phyloP scores from a whole-genome alignment of 305 asterid genomes.

The Fraxinus angustifolia region DNA sequence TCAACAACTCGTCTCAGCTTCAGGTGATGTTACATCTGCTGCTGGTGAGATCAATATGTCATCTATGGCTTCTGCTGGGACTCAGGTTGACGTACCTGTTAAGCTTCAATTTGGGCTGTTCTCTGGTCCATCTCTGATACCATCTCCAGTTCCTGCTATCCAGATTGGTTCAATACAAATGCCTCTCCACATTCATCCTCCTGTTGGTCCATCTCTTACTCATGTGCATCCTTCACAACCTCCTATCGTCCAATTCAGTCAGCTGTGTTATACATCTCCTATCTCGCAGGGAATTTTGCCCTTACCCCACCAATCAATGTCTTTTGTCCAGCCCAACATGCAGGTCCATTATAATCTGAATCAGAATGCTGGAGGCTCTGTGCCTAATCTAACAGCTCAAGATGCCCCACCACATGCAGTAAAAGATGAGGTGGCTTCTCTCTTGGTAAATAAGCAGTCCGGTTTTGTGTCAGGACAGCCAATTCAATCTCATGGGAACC shows the following conservation, averaged over 20 bases:
- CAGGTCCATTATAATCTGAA: slow-evolving; percentile 42
- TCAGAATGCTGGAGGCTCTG: slow-evolving; percentile 47
- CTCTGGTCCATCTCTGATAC: slow-evolving; percentile 89
- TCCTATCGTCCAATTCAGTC: slow-evolving; percentile 83
- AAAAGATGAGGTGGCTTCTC: slow-evolving; percentile 34
- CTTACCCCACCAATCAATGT: slow-evolving; percentile 48
- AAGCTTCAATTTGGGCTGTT: slow-evolving; percentile 95
- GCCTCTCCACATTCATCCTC: slow-evolving; percentile 85
- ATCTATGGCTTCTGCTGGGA: slow-evolving; percentile 41
- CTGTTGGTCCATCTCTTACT: slow-evolving; percentile 61
- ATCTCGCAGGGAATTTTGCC: slow-evolving; percentile 69
- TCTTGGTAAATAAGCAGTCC: slow-evolving; percentile 40
- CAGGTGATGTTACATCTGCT: slow-evolving; percentile 35
- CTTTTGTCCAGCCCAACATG: slow-evolving; percentile 65
- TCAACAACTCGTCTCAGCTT: slow-evolving; percentile 37
- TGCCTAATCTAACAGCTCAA: slow-evolving; percentile 43
- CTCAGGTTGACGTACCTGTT: slow-evolving; percentile 60
- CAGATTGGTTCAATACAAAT: slow-evolving; percentile 99
- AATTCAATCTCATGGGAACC: slow-evolving; percentile 37
- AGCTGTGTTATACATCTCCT: slow-evolving; percentile 65
- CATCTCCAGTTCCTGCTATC: slow-evolving; percentile 91
- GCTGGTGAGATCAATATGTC: slow-evolving; percentile 39
- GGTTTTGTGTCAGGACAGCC: slow-evolving; percentile 34
- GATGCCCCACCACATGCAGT: slow-evolving; percentile 36
- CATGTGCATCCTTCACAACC: slow-evolving; percentile 75